Evolutionary conservation across 2,329 filamentous ascomycete species (phyloP), one percentile per base, ranked within the genome.

Genomic region (Verticillium zaregamsianum): DNA sequence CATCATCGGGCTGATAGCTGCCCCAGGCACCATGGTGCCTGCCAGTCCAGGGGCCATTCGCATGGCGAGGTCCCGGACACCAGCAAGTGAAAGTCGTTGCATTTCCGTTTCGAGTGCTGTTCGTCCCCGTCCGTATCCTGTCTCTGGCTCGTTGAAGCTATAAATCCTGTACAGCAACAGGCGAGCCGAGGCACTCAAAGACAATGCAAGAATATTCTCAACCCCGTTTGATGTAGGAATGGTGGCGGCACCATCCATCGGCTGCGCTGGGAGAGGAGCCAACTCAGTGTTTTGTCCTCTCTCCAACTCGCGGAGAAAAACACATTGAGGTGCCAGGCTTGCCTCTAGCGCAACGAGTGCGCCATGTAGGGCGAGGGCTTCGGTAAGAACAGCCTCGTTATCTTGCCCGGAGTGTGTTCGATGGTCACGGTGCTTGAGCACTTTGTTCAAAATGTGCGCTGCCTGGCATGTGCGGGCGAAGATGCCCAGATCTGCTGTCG

Each of bases 391-490:
- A 2, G 17, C 25, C 37, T 56, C 56, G 12, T 7, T 32, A 28
- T 31, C 66, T 61, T 37, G 55, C 32, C 32, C 31, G 1, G 55
- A 37, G 20, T 57, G 55, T 5, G 33, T 37, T 23, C 55, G 55
- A 23, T 57, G 55, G 55, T 57, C 55, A 17, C 55, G 55, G 33
- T 57, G 55, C 33, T 39, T 57, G 55, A 57, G 31, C 4, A 67
- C 64, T 40, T 66, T 68, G 52, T 64, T 59, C 20, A 68, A 58
- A 49, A 68, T 65, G 32, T 67, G 66, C 3, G 66, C 63, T 17
- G 64, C 65, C 17, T 68, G 66, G 28, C 67, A 68, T 7, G 61
- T 62, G 55, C 60, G 35, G 0, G 67, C 67, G 49, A 66, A 67
- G 0, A 28, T 28, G 8, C 66, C 62, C 2, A 68, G 35, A 2